phyloP scores from a whole-genome alignment of 306 rosid genomes.

The Geum urbanum region DNA sequence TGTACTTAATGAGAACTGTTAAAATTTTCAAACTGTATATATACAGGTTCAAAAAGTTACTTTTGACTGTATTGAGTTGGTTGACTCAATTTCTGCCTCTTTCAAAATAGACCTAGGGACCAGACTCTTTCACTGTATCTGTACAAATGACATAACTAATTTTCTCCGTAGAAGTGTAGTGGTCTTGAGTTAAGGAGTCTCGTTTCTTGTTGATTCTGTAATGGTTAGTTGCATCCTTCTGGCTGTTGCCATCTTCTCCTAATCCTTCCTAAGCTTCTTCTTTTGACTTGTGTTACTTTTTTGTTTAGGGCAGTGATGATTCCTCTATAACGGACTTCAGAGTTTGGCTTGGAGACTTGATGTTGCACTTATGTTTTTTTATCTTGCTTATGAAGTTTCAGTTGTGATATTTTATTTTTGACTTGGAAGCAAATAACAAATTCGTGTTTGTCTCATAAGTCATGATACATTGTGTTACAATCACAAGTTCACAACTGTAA shows the following conservation, averaged over 20 bases:
- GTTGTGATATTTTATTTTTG: slow-evolving; percentile 11
- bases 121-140: no score
- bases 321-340: slow-evolving; percentile 43
- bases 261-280: slow-evolving; percentile 14
- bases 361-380: slow-evolving; percentile 30
- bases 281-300: slow-evolving; percentile 51
- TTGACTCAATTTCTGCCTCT: not conserved
- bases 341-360: slow-evolving; percentile 54
- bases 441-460: not conserved
- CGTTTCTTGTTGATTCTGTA: not conserved
- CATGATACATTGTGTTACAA: not conserved
- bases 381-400: slow-evolving; percentile 27
- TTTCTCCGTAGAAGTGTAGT: not conserved
- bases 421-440: not conserved
- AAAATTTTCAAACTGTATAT: not conserved
- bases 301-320: slow-evolving; percentile 73
- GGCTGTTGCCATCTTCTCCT: not conserved
- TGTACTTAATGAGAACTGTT: not conserved
- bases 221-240: not conserved
- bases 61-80: not conserved
- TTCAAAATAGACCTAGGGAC: no score
- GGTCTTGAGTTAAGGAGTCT: slow-evolving; percentile 1
- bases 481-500: slow-evolving; percentile 5
- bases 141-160: no score
- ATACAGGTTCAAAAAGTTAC: not conserved